Conservation (phyloP, 345 rosid species). For the Hibiscus tridactylites region DNA sequence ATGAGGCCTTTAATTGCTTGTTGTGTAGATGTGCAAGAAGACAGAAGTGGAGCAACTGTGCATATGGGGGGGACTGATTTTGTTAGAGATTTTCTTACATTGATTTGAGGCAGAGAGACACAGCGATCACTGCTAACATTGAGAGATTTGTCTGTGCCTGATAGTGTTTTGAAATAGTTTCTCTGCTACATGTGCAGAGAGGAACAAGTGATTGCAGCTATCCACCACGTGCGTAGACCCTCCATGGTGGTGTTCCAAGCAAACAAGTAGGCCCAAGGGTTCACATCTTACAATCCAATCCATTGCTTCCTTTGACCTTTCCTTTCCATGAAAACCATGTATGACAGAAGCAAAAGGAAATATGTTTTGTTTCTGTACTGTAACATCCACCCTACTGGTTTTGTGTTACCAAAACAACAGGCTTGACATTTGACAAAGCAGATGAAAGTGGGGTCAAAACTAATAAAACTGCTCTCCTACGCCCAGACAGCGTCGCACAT, state of each 20-base stretch:
- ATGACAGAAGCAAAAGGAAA: not conserved
- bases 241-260: conserved; percentile 21
- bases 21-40: conserved; percentile 9
- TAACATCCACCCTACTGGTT: not conserved
- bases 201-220: conserved; percentile 24
- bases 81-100: conserved; percentile 28
- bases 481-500: not conserved
- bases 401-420: not conserved
- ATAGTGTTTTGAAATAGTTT: too few relatives aligned
- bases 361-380: not conserved
- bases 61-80: conserved; percentile 21
- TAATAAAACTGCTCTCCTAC: not conserved
- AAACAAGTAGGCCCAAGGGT: conserved; percentile 35
- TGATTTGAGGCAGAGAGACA: conserved; percentile 13
- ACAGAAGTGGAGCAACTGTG: not conserved
- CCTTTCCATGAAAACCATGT: not conserved
- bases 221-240: conserved; percentile 47
- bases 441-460: conserved; percentile 3
- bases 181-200: not conserved
- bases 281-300: too few relatives aligned
- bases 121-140: conserved; percentile 7
- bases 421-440: not conserved
- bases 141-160: conserved; percentile 20
- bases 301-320: conserved; percentile 10
- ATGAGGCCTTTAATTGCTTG: not conserved